phyloP scores from a whole-genome alignment of 2,329 filamentous ascomycete genomes.

The Rutstroemia sp. region DNA sequence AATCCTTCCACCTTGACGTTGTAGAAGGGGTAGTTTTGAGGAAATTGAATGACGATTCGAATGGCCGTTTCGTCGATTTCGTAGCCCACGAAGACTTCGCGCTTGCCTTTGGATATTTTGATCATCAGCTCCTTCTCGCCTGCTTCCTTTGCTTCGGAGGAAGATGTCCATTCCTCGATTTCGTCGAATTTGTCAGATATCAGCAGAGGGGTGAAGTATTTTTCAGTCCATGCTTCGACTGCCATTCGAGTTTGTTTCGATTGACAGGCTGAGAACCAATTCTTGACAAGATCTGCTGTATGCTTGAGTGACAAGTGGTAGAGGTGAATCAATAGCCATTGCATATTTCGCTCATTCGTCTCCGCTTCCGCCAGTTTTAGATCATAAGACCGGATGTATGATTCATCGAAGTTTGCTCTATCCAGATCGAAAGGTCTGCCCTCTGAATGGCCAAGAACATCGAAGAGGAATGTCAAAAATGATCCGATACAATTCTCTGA shows the following conservation, averaged over 20 bases:
- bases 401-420: constrained; percentile 50
- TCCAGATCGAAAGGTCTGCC: constrained; percentile 69
- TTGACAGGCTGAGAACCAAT: constrained; percentile 77
- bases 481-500: constrained; percentile 59
- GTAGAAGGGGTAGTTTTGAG: constrained; percentile 74
- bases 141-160: constrained; percentile 38
- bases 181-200: constrained; percentile 58
- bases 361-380: constrained; percentile 48
- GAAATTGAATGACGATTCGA: constrained; percentile 73
- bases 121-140: constrained; percentile 54
- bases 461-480: constrained; percentile 73
- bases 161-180: constrained; percentile 58
- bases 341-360: constrained; percentile 62
- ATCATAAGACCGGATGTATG: constrained; percentile 50
- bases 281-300: constrained; percentile 69
- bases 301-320: constrained; percentile 78
- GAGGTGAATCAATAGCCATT: constrained; percentile 78
- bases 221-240: constrained; percentile 79
- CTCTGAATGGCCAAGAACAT: constrained; percentile 72
- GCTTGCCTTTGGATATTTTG: constrained; percentile 62
- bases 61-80: constrained; percentile 82
- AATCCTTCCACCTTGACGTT: constrained; percentile 68
- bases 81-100: constrained; percentile 78
- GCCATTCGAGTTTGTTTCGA: constrained; percentile 73
- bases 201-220: constrained; percentile 68